phyloP scores from a whole-genome alignment of 257 asterid genomes.

The Solanum okadae region DNA sequence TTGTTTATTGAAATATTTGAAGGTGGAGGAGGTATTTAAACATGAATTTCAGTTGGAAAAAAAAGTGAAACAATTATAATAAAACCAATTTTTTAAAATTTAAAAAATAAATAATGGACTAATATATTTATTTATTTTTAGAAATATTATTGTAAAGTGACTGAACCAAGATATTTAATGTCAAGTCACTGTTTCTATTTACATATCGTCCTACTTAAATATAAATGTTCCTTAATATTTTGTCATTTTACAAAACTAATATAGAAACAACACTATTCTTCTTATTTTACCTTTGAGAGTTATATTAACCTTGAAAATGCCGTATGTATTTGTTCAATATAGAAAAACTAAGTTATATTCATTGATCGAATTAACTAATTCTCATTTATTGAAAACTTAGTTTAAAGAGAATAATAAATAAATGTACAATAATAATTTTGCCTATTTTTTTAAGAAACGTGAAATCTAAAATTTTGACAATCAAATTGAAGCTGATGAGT shows the following conservation, averaged over 20 bases:
- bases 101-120: not conserved
- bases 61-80: not conserved
- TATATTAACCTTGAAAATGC: not conserved
- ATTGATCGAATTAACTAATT: too few species aligned
- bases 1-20: not conserved
- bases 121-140: not conserved
- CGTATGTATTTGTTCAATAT: too few species aligned
- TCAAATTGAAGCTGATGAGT: accelerated
- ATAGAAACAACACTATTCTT: too few species aligned
- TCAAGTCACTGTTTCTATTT: too few species aligned
- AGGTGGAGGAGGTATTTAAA: not conserved
- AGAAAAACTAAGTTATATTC: too few species aligned
- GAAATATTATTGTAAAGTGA: not conserved
- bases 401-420: too few species aligned
- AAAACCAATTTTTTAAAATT: not conserved
- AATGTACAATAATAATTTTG: too few species aligned
- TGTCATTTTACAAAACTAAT: too few species aligned
- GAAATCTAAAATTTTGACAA: too few species aligned
- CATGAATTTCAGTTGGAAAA: not conserved
- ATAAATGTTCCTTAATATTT: too few species aligned
- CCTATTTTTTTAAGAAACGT: too few species aligned
- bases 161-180: not conserved
- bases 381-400: not conserved
- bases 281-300: not conserved
- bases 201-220: too few species aligned